Evolutionary conservation across 148 eudicot genomes (phyloP).

Genomic region (Vaccinium darrowii): DNA sequence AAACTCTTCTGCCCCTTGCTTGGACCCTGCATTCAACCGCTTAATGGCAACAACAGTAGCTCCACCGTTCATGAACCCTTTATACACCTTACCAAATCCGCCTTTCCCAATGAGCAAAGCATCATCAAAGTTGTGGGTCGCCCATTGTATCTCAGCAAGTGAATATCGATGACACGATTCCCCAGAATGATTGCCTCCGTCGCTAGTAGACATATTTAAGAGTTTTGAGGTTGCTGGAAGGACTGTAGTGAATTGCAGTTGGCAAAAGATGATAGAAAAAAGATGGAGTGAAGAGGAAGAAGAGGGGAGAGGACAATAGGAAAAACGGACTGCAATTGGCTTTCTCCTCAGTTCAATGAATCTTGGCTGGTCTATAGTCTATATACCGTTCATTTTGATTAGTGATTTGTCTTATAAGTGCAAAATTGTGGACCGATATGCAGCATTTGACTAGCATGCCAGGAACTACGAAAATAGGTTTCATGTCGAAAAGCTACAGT

Average conservation of each 20-base stretch:
- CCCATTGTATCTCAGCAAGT: conserved; percentile 7
- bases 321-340: no score
- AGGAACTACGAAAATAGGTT: no score
- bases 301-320: neutral
- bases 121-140: conserved; percentile 13
- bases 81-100: conserved; percentile 26
- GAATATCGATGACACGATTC: conserved; percentile 8
- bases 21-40: neutral
- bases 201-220: neutral
- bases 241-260: neutral
- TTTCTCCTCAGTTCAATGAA: no score
- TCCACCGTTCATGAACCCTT: conserved; percentile 16
- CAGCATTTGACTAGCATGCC: no score
- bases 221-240: neutral
- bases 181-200: neutral
- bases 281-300: neutral
- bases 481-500: no score
- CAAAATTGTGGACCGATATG: no score
- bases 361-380: no score
- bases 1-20: conserved; percentile 21
- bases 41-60: conserved; percentile 15
- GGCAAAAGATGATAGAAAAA: neutral
- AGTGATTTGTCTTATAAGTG: no score
- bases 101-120: conserved; percentile 16
- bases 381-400: no score